These are phyloP conservation scores for Tylopilus subfusipes DNA, from an alignment of 768 basidiomycete species.

Conservation along the genomic window DNA sequence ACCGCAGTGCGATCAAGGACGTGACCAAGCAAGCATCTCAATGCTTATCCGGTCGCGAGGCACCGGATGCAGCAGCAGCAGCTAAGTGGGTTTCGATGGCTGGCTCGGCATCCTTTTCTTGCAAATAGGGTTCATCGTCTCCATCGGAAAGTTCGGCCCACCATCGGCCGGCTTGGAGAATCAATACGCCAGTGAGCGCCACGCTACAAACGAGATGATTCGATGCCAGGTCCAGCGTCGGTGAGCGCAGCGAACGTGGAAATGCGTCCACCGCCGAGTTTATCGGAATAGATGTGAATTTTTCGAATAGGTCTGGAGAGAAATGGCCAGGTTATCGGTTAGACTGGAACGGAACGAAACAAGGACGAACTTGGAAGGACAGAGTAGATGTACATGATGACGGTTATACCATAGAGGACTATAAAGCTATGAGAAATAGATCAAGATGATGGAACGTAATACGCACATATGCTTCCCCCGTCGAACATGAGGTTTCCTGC, in stretches of 20 bases:
- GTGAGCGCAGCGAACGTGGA: slow-evolving; percentile 56
- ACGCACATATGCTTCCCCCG: slow-evolving; percentile 82
- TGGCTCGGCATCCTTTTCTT: slow-evolving; percentile 29
- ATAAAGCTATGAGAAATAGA: slow-evolving; percentile 5
- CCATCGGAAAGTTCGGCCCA: slow-evolving; percentile 78
- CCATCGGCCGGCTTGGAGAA: slow-evolving; percentile 78
- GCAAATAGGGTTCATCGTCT: slow-evolving; percentile 43
- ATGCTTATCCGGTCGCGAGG: slow-evolving; percentile 5
- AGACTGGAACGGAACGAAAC: neutral
- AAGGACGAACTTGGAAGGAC: slow-evolving; percentile 69
- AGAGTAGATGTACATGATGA: slow-evolving; percentile 69
- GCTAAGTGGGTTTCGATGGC: slow-evolving; percentile 9
- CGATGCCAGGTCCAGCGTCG: slow-evolving; percentile 77
- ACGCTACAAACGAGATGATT: slow-evolving; percentile 85
- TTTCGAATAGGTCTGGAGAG: slow-evolving; percentile 49
- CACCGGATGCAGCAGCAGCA: neutral
- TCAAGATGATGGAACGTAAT: neutral
- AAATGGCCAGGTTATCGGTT: slow-evolving; percentile 9
- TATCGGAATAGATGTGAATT: slow-evolving; percentile 58
- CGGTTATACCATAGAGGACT: slow-evolving; percentile 78
- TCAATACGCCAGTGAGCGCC: slow-evolving; percentile 80
- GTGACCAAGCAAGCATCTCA: slow-evolving; percentile 4
- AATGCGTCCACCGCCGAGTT: slow-evolving; percentile 53
- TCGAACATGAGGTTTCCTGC: slow-evolving; percentile 91
- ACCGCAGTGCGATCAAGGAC: slow-evolving; percentile 1